phyloP scores from a whole-genome alignment of 768 basidiomycete species.

The Lactifluus echinatus region DNA sequence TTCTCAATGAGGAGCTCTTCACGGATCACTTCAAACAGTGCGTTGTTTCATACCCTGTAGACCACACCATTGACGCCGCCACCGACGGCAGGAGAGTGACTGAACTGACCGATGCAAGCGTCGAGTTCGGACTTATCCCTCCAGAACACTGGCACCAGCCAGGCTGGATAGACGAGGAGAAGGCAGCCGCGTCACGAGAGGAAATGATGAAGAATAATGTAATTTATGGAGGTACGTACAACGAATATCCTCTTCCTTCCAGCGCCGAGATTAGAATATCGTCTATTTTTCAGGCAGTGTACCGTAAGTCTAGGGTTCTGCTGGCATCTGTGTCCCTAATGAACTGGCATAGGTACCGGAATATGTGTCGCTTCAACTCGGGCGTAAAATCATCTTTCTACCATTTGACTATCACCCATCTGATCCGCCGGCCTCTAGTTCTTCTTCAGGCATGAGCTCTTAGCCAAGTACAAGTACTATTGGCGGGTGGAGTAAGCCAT shows the following conservation, averaged over 20 bases:
- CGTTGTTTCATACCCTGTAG: slow-evolving; percentile 29
- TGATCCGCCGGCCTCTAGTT: slow-evolving; percentile 27
- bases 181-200: slow-evolving; percentile 39
- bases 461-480: slow-evolving; percentile 33
- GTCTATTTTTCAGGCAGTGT: slow-evolving; percentile 69
- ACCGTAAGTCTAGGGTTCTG: slow-evolving; percentile 39
- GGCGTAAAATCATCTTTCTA: slow-evolving; percentile 44
- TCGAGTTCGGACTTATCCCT: slow-evolving; percentile 75
- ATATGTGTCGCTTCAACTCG: slow-evolving; percentile 95
- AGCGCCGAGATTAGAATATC: too few species aligned
- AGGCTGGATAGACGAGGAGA: slow-evolving; percentile 52
- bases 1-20: slow-evolving; percentile 77
- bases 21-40: slow-evolving; percentile 63
- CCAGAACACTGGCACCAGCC: slow-evolving; percentile 77
- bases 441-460: slow-evolving; percentile 46
- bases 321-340: not conserved
- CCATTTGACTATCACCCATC: not conserved
- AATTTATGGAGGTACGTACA: slow-evolving; percentile 41
- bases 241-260: not conserved
- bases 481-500: slow-evolving; percentile 45
- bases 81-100: slow-evolving; percentile 40
- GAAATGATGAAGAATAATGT: slow-evolving; percentile 50
- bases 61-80: slow-evolving; percentile 9
- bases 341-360: slow-evolving; percentile 53
- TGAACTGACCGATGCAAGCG: slow-evolving; percentile 50